Evolutionary conservation across 2,329 filamentous ascomycete species (phyloP).

Genomic region (Penicillium griseofulvum): DNA sequence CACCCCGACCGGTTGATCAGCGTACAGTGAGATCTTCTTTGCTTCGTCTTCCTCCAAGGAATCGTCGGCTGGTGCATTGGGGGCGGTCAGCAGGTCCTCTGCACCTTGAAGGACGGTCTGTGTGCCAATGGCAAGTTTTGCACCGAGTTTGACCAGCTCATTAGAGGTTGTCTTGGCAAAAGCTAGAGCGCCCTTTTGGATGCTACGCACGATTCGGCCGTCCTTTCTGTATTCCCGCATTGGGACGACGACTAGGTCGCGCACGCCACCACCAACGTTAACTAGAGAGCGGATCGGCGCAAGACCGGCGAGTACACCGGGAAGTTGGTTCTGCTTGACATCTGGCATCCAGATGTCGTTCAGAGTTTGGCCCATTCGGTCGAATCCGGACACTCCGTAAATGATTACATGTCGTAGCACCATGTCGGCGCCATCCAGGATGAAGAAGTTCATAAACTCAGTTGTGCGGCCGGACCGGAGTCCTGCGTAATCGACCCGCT

Average conservation of each 20-base stretch:
- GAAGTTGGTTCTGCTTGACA: slow-evolving; percentile 83
- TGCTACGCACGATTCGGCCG: slow-evolving; percentile 83
- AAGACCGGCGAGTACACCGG: slow-evolving; percentile 80
- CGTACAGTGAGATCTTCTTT: slow-evolving; percentile 85
- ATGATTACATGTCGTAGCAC: slow-evolving; percentile 84
- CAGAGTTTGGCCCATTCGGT: slow-evolving; percentile 80
- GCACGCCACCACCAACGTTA: slow-evolving; percentile 84
- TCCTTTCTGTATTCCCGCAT: slow-evolving; percentile 93
- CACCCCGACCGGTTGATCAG: slow-evolving; percentile 87
- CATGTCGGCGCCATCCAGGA: slow-evolving; percentile 84
- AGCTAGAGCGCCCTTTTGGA: slow-evolving; percentile 82
- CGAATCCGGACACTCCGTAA: slow-evolving; percentile 87
- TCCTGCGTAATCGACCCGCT: slow-evolving; percentile 92
- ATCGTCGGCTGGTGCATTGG: slow-evolving; percentile 47
- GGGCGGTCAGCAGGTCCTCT: slow-evolving; percentile 67
- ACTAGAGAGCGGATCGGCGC: slow-evolving; percentile 87
- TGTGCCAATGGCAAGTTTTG: slow-evolving; percentile 90
- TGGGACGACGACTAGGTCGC: slow-evolving; percentile 82
- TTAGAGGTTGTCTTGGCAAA: slow-evolving; percentile 93
- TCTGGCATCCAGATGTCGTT: slow-evolving; percentile 98
- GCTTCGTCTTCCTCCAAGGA: slow-evolving; percentile 61
- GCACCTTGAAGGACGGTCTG: slow-evolving; percentile 89
- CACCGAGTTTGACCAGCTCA: slow-evolving; percentile 89
- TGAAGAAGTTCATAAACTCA: slow-evolving; percentile 98
- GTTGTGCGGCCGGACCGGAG: slow-evolving; percentile 90